Base-by-base conservation (phyloP, 768 basidiomycete species). In the Mycena latifolia region DNA sequence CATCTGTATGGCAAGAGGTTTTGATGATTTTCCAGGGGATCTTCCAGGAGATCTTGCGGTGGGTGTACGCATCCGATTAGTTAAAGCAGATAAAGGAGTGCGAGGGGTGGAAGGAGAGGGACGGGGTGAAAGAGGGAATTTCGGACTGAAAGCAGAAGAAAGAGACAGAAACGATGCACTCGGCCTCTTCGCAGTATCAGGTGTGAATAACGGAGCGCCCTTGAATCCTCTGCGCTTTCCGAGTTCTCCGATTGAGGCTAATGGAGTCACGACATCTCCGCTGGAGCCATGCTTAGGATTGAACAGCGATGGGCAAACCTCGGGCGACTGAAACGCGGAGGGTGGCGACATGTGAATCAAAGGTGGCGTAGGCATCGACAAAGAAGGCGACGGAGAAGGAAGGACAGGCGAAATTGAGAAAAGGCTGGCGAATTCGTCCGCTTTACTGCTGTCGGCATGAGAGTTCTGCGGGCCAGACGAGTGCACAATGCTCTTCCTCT, bases 161-260 rank as follows among this genome's bases (percentile, higher is more conserved):
- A 74, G 48, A 45, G 54, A 61, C 2, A 73, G 71, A 50, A 76
- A 73, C 11, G 67, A 61, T 46, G 65, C 55, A 24, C 39, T 69
- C 29, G 27, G 55, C 15, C 67, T 73, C 59, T 58, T 71, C 37
- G 29, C 39, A 29, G 61, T 65, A 45, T 46, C 64, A 5, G 67
- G 61, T 0, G 69, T 69, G 46, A 71, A 71, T 14, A 76, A 58
- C 20, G 77, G 73, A 18, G 77, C 72, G 27, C 77, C 77, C 57
- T 75, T 77, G 65, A 78, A 77, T 17, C 77, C 77, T 50, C 77
- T 70, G 15, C 77, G 73, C 68, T 71, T 71, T 9, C 74, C 77
- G 14, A 78, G 74, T 25, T 69, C 71, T 6, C 72, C 75, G 14
- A 73, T 73, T 37, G 67, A 37, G 24, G 35, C 37, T 33, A 33